Conservation (phyloP, 805 yeast species). For the Wickerhamiella brachini region DNA sequence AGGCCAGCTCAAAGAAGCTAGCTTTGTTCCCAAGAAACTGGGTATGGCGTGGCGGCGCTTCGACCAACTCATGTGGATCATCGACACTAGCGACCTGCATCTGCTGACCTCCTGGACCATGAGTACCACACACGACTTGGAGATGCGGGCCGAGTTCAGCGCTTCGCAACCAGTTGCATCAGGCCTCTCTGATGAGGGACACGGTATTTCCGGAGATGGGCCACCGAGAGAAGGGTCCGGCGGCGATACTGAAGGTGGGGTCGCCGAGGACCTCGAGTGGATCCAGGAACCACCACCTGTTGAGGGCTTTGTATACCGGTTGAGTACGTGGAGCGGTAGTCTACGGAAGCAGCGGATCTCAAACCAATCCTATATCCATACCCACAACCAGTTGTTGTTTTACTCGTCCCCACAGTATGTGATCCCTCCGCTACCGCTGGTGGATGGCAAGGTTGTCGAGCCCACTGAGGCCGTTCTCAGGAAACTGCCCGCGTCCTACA, state of each 20-base stretch:
- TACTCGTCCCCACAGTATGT: slow-evolving; percentile 42
- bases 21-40: slow-evolving; percentile 15
- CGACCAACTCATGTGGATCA: slow-evolving; percentile 63
- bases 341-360: slow-evolving; percentile 27
- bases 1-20: not conserved
- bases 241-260: not conserved
- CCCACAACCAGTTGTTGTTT: slow-evolving; percentile 48
- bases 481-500: slow-evolving; percentile 28
- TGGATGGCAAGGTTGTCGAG: slow-evolving; percentile 16
- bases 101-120: slow-evolving; percentile 33
- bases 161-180: slow-evolving; percentile 17
- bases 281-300: slow-evolving; percentile 52
- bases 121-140: slow-evolving; percentile 39
- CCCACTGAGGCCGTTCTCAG: slow-evolving; percentile 11
- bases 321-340: slow-evolving; percentile 39
- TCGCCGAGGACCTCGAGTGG: slow-evolving; percentile 11
- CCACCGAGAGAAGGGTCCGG: too few species aligned
- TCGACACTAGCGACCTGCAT: slow-evolving; percentile 32
- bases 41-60: slow-evolving; percentile 54
- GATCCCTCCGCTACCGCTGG: slow-evolving; percentile 34
- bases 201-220: too few species aligned
- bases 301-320: slow-evolving; percentile 64
- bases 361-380: slow-evolving; percentile 47
- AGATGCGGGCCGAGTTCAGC: slow-evolving; percentile 34
- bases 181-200: too few species aligned